These are phyloP conservation scores for Theileria parva DNA, from an alignment of 169 alveolate genomes.

Conservation along the genomic window DNA sequence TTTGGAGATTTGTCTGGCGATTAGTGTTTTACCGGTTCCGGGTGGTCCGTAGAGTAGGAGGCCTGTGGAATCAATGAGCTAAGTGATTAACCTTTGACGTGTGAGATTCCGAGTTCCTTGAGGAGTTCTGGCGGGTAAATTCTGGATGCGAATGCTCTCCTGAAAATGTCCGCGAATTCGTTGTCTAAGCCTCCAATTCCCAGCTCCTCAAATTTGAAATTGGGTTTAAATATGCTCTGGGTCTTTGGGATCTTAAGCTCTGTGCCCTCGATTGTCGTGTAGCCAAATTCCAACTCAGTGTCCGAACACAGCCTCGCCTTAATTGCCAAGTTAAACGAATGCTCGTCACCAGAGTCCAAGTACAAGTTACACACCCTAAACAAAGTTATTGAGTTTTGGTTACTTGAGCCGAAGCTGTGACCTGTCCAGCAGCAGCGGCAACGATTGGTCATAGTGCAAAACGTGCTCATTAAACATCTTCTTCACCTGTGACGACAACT, in stretches of 20 bases:
- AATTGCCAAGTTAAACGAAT: conserved; percentile 51
- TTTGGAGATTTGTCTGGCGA: conserved; percentile 98
- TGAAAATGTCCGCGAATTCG: conserved; percentile 96
- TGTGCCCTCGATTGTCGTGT: conserved; percentile 36
- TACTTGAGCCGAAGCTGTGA: conserved; percentile 47
- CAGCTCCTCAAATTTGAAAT: conserved; percentile 88
- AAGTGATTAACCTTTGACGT: conserved; percentile 91
- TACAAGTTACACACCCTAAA: conserved; percentile 37
- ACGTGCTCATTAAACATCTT: conserved; percentile 45
- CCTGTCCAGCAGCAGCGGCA: conserved; percentile 33
- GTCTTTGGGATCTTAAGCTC: conserved; percentile 45
- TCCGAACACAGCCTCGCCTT: conserved; percentile 39
- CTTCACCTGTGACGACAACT: conserved; percentile 27
- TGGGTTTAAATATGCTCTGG: conserved; percentile 69
- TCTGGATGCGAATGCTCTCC: conserved; percentile 99
- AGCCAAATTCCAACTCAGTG: conserved; percentile 51
- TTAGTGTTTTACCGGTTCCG: conserved; percentile 99
- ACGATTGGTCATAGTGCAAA: conserved; percentile 53
- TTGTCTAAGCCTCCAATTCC: conserved; percentile 91
- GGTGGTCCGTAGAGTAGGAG: conserved; percentile 99
- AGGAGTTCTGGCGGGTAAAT: conserved; percentile 95
- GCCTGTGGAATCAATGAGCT: conserved; percentile 80
- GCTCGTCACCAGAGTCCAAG: conserved; percentile 8
- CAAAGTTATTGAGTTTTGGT: background rate
- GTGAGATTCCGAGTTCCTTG: conserved; percentile 96